These are phyloP conservation scores for Immersiella caudata DNA, from an alignment of 495 filamentous ascomycete species.

Conservation along the genomic window DNA sequence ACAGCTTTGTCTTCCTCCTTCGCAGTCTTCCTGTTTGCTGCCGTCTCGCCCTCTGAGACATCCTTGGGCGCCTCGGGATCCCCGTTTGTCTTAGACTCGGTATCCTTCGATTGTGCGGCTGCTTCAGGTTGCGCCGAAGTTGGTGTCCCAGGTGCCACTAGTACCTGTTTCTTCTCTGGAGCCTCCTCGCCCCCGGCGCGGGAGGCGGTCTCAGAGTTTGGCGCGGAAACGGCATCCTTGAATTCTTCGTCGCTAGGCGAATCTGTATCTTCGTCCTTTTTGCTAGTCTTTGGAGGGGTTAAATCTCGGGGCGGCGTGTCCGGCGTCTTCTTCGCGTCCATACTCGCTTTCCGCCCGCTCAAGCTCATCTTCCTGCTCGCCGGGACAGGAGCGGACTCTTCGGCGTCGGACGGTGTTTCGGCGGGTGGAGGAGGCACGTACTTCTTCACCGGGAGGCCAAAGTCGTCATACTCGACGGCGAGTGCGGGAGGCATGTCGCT, in stretches of 20 bases:
- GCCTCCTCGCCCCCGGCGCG: slow-evolving; percentile 20
- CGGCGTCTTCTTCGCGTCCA: not conserved
- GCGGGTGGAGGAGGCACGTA: slow-evolving; percentile 28
- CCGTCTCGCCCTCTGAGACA: not conserved
- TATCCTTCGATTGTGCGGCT: not conserved
- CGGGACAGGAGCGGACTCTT: not conserved
- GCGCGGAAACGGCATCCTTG: slow-evolving; percentile 45
- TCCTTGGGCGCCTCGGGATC: not conserved
- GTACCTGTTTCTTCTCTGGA: slow-evolving; percentile 23
- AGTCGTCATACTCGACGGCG: slow-evolving; percentile 54
- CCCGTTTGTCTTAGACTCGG: not conserved
- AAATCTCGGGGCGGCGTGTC: not conserved
- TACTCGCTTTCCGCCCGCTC: not conserved
- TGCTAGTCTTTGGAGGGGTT: not conserved
- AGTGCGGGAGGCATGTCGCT: slow-evolving; percentile 40
- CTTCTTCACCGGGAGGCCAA: slow-evolving; percentile 56
- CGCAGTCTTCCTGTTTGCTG: not conserved
- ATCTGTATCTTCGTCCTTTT: slow-evolving; percentile 14
- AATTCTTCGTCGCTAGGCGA: slow-evolving; percentile 39
- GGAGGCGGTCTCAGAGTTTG: slow-evolving; percentile 38
- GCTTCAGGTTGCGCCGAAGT: not conserved
- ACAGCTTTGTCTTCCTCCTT: slow-evolving; percentile 30
- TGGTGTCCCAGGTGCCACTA: not conserved
- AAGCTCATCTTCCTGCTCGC: not conserved
- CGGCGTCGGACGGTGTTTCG: slow-evolving; percentile 11